Percentiles rank a stretch among this genome's conserved stretches.
phyloP scores from a whole-genome alignment of 768 basidiomycete genomes.

The Boletales sp. region DNA sequence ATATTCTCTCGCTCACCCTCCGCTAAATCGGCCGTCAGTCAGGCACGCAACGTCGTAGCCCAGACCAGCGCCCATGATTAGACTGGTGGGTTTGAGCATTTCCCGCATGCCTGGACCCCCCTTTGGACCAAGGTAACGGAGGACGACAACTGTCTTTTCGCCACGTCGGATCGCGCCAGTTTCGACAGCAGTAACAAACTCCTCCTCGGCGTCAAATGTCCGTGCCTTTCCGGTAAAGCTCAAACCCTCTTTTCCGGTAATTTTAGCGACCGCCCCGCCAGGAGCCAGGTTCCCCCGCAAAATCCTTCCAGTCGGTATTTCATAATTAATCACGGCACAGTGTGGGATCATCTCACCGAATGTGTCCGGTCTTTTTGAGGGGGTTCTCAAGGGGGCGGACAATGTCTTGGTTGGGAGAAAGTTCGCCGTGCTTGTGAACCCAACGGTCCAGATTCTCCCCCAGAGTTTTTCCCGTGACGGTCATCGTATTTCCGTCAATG shows the following conservation, averaged over 20 bases:
- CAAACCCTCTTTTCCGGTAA: conserved; percentile 93
- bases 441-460: conserved; percentile 92
- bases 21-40: conserved; percentile 97
- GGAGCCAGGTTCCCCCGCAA: conserved; percentile 90
- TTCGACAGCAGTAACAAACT: conserved; percentile 85
- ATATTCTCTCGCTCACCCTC: conserved; percentile 64
- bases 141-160: conserved; percentile 93
- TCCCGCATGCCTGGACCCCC: conserved; percentile 99
- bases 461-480: conserved; percentile 85
- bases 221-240: conserved; percentile 89
- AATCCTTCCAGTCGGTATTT: conserved; percentile 49
- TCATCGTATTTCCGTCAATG: conserved; percentile 88
- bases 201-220: conserved; percentile 87
- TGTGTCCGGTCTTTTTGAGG: conserved; percentile 86
- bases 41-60: conserved; percentile 95
- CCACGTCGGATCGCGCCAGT: conserved; percentile 85
- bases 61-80: conserved; percentile 98
- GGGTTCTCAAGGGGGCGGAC: conserved; percentile 85
- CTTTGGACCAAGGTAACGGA: conserved; percentile 95
- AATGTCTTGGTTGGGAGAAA: conserved; percentile 73
- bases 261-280: conserved; percentile 94
- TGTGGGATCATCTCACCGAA: conserved; percentile 51
- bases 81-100: conserved; percentile 96
- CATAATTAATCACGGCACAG: conserved; percentile 1
- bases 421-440: conserved; percentile 75